phyloP scores from a whole-genome alignment of 2,329 filamentous ascomycete genomes.

The Monosporascus sp. region DNA sequence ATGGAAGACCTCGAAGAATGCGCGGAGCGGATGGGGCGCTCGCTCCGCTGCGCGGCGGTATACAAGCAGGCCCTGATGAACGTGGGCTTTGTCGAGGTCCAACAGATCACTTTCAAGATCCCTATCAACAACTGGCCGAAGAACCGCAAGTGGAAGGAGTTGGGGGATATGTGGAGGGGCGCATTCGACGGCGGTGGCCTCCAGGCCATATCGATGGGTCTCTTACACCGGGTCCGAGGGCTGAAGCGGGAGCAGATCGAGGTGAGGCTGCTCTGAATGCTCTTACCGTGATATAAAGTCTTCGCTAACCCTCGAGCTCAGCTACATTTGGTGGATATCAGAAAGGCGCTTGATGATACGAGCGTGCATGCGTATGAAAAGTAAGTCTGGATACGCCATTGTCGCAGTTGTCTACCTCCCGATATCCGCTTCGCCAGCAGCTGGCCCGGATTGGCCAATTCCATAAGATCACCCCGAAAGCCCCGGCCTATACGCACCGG shows the following conservation, averaged over 20 bases:
- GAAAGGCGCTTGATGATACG: slow-evolving; percentile 40
- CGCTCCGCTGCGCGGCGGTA: slow-evolving; percentile 28
- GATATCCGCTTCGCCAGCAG: too few species aligned
- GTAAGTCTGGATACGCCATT: slow-evolving; percentile 1
- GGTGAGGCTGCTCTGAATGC: slow-evolving; percentile 26
- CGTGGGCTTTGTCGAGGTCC: slow-evolving; percentile 51
- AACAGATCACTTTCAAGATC: slow-evolving; percentile 47
- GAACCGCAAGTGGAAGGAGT: slow-evolving; percentile 35
- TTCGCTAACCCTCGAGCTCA: slow-evolving; percentile 14
- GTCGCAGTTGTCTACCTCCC: too few species aligned
- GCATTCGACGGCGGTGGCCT: slow-evolving; percentile 36
- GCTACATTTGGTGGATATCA: slow-evolving; percentile 45
- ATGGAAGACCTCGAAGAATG: slow-evolving; percentile 35
- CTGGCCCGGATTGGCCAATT: background rate
- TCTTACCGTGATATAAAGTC: background rate
- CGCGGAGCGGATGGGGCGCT: slow-evolving; percentile 31
- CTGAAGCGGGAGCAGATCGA: slow-evolving; percentile 43
- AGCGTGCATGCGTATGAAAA: slow-evolving; percentile 44
- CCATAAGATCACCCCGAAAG: too few species aligned
- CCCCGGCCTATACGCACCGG: too few species aligned
- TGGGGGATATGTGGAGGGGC: slow-evolving; percentile 41
- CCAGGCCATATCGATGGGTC: slow-evolving; percentile 38
- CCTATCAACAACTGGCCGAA: slow-evolving; percentile 52
- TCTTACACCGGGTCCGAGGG: slow-evolving; percentile 36
- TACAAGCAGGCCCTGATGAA: slow-evolving; percentile 36